A percentile compares a stretch with the other conserved stretches of the same genome.
Conservation (phyloP, 1,139 yeast species). For the Kurtzmaniella quercitrusa region DNA sequence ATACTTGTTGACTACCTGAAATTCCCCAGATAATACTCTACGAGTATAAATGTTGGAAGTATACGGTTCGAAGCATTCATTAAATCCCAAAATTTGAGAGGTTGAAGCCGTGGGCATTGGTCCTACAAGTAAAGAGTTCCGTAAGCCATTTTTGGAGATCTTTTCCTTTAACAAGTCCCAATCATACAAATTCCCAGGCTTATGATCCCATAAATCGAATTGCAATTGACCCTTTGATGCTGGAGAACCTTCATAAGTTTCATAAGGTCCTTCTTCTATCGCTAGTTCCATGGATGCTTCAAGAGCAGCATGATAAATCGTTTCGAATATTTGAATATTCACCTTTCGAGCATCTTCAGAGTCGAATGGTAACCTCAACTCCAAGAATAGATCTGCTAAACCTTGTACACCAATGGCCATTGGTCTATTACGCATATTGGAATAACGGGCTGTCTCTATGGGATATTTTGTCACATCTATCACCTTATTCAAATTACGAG, state of each 20-base stretch:
- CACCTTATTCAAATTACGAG: constrained; percentile 68
- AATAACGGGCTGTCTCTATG: constrained; percentile 59
- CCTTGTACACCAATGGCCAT: constrained; percentile 91
- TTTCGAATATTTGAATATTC: constrained; percentile 80
- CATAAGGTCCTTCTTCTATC: constrained; percentile 58
- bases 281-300: constrained; percentile 81
- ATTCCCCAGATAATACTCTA: constrained; percentile 84
- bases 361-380: constrained; percentile 75
- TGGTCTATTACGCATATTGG: constrained; percentile 79
- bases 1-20: constrained; percentile 84
- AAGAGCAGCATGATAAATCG: constrained; percentile 82
- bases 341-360: constrained; percentile 65
- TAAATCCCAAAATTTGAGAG: constrained; percentile 83
- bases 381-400: constrained; percentile 78
- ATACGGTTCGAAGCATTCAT: constrained; percentile 89
- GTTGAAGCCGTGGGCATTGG: constrained; percentile 97
- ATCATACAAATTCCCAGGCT: constrained; percentile 64
- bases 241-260: constrained; percentile 72
- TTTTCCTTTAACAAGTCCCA: constrained; percentile 69
- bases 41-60: constrained; percentile 85
- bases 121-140: constrained; percentile 82
- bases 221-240: constrained; percentile 77
- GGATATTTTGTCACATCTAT: constrained; percentile 83
- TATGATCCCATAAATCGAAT: constrained; percentile 75
- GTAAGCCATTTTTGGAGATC: constrained; percentile 58